A percentile compares a stretch with the other conserved stretches of the same genome.
These are phyloP conservation scores for Ganoderma multipileum DNA, from an alignment of 1,284 basidiomycete species.

Conservation along the genomic window DNA sequence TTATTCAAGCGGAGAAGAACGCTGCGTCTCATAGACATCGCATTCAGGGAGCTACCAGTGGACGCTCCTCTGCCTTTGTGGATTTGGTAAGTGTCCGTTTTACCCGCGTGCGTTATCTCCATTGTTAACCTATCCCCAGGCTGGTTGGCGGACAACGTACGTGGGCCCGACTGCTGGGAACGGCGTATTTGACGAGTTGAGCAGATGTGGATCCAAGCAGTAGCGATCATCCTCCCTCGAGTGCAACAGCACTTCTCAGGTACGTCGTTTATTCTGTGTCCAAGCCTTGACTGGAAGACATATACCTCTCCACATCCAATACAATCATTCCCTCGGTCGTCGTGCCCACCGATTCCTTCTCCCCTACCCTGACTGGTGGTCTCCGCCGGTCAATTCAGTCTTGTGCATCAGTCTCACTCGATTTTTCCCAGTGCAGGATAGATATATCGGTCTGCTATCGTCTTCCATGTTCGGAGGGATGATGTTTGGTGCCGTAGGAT, in stretches of 20 bases:
- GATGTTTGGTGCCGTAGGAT: slow-evolving; percentile 95
- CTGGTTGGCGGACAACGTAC: slow-evolving; percentile 87
- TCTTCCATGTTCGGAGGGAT: slow-evolving; percentile 91
- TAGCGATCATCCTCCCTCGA: slow-evolving; percentile 91
- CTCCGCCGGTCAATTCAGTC: neutral
- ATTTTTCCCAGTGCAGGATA: slow-evolving; percentile 66
- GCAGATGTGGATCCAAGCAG: slow-evolving; percentile 89
- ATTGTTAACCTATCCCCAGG: slow-evolving; percentile 47
- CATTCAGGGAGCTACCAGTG: slow-evolving; percentile 76
- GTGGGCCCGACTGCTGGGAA: slow-evolving; percentile 33
- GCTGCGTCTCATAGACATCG: neutral
- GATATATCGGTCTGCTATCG: slow-evolving; percentile 76
- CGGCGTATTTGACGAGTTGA: slow-evolving; percentile 41
- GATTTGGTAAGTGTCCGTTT: slow-evolving; percentile 69
- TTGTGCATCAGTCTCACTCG: neutral
- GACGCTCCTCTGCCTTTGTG: slow-evolving; percentile 82
- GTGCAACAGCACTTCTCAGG: slow-evolving; percentile 87
- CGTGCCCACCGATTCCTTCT: neutral
- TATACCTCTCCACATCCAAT: neutral
- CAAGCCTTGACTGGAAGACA: too few relatives aligned
- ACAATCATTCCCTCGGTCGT: neutral
- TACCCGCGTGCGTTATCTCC: neutral
- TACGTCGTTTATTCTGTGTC: slow-evolving; percentile 42
- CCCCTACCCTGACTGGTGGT: neutral
- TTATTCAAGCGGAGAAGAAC: neutral